Evolutionary conservation across 2,329 filamentous ascomycete genomes (phyloP), one percentile per base, ranked within the genome.

Genomic region (Cladosporium sp.): DNA sequence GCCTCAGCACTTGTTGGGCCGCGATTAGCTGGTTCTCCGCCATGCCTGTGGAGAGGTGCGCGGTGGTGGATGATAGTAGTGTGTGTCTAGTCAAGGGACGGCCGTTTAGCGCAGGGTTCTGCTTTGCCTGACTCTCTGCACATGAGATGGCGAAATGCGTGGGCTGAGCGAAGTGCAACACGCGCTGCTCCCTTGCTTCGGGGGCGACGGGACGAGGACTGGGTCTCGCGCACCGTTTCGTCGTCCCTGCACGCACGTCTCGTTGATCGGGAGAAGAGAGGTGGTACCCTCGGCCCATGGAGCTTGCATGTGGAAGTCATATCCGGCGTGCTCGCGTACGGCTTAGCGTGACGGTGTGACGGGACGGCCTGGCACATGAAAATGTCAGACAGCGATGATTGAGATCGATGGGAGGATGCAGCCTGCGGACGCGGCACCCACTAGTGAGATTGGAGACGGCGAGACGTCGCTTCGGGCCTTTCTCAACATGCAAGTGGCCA

Each of bases 231-330:
- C 35, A 35, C 45, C 15, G 17, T n/a, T n/a, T 8, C 10, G 25
- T 25, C 45, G 19, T 25, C n/a, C 24, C 15, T 39, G 5, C 28
- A 32, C 42, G 5, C 28, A 32, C 42, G 17, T 45, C 22, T 45
- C 42, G 17, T 45, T n/a, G 42, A 45, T 45, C 39, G 19, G 24
- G 24, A 25, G 42, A 13, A 22, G 28, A 17, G 36, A 39, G 45
- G 45, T 48, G 17, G 28, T 35, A 48, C 28, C 28, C 45, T 48
- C 45, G 45, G 45, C 42, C 24, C 42, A 45, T 9, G 13, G 19
- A 37, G 47, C 34, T 50, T 50, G 19, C 25, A 50, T 36, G 34
- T 37, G 47, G 47, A 50, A 50, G 47, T 50, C 47, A 50, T 37
- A 50, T 37, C 47, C 47, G 34, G 47, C 19, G 47, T 37, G 35